Percentiles rank a stretch among this genome's conserved stretches.
These are phyloP conservation scores for Striga asiatica DNA, from an alignment of 257 asterid genomes.

Conservation along the genomic window DNA sequence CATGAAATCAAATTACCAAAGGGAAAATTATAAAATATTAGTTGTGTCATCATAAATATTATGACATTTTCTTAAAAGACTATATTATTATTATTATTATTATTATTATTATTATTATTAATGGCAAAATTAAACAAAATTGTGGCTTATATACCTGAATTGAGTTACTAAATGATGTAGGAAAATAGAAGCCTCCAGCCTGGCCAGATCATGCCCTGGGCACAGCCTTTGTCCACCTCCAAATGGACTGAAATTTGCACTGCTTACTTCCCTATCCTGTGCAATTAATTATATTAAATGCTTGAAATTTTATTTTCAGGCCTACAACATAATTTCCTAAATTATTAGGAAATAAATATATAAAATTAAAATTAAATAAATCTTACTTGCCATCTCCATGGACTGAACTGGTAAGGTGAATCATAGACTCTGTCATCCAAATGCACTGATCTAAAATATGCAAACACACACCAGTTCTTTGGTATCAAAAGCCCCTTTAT, in stretches of 20 bases:
- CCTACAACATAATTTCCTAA: background rate
- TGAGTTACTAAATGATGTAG: conserved; percentile 81
- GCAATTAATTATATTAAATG: too few species aligned
- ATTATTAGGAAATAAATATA: background rate
- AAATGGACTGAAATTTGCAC: conserved; percentile 66
- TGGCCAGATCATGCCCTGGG: conserved; percentile 89
- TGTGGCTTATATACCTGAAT: conserved; percentile 52
- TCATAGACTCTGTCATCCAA: conserved; percentile 59
- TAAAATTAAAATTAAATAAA: background rate
- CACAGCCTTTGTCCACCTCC: conserved; percentile 95
- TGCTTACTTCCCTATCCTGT: conserved; percentile 42
- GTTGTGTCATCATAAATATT: too few species aligned
- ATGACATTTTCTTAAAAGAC: too few species aligned
- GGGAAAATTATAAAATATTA: too few species aligned
- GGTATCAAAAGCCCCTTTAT: conserved; percentile 73
- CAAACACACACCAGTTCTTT: conserved; percentile 74
- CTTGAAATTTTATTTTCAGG: too few species aligned
- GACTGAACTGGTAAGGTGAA: conserved; percentile 61
- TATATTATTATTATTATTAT: too few species aligned
- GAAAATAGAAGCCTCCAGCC: conserved; percentile 91
- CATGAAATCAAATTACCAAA: too few species aligned
- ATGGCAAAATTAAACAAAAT: background rate
- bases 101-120: too few species aligned
- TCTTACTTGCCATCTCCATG: conserved; percentile 98
- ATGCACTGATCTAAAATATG: conserved; percentile 79